Base-by-base conservation (phyloP, 169 alveolate species). In the Cryptosporidium parvum region DNA sequence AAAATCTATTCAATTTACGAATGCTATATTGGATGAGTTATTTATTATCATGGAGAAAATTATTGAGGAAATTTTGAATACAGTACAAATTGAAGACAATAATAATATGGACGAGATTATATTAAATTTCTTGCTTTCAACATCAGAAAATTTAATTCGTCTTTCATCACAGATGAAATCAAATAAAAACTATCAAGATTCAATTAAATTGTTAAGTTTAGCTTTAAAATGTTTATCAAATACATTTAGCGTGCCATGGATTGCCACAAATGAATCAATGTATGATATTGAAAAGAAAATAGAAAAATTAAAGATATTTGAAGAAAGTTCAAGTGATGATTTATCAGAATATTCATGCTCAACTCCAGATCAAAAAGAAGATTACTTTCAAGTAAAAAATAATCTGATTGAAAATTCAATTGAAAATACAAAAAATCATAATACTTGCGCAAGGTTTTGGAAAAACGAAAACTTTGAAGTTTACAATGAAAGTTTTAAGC, bases 181-280 rank as follows among this genome's bases (percentile, higher is more conserved):
- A 3, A 80, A 9, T 23, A 59, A 42, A 35, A 80, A 80, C 5
- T 80, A 39, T 37, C 21, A 39, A 44, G 89, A 62, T 62, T 59
- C 89, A 26, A 21, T 65, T 39, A 80, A 39, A 62, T 23, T 80
- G 1, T 21, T 70, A 5, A 80, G 21, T 9, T n/a, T 80, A 26
- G 61, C 70, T 14, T 42, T 80, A 21, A n/a, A 42, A 6, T 39
- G 69, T n/a, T 70, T 80, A 33, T 42, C 89, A 29, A 59, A 39
- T 18, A 61, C 62, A 44, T n/a, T 80, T 16, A 61, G 33, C 21
- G 59, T 80, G 23, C 89, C 89, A 6, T 80, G 89, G 89, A 21
- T 80, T 37, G 37, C 9, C 7, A 23, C 16, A 29, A 39, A 37
- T 56, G 35, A 53, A 10, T 9, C 71, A 14, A 33, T 73, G n/a